A percentile compares a stretch with the other conserved stretches of the same genome.
Conservation (phyloP, 176 grass and related monocot genomes). For the Zea luxurians region DNA sequence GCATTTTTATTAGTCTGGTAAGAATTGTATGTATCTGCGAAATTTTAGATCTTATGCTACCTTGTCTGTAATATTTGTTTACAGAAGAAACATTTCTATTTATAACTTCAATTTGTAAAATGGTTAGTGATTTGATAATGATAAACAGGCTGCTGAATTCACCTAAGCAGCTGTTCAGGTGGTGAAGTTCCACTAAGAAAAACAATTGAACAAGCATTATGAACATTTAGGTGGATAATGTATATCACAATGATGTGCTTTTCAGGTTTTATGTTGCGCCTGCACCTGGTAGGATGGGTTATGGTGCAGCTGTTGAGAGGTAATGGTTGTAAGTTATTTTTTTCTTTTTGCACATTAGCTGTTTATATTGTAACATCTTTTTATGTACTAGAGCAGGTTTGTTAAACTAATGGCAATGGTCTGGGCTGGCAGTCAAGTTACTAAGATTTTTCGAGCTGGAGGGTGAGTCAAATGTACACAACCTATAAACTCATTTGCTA, state of each 20-base stretch:
- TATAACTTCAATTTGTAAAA: constrained; percentile 9
- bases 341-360: background rate
- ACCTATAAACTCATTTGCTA: constrained; percentile 7
- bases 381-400: constrained; percentile 51
- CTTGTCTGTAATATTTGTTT: constrained; percentile 12
- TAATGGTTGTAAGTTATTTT: constrained; percentile 30
- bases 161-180: background rate
- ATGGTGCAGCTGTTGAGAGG: constrained; percentile 78
- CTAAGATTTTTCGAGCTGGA: constrained; percentile 80
- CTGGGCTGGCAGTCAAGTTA: constrained; percentile 98
- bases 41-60: constrained; percentile 3
- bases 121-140: background rate
- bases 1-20: constrained; percentile 90
- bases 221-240: constrained; percentile 1
- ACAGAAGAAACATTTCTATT: constrained; percentile 1
- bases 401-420: constrained; percentile 91
- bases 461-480: constrained; percentile 55
- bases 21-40: constrained; percentile 28
- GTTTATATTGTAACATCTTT: constrained; percentile 12
- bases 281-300: constrained; percentile 85
- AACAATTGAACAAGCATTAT: background rate
- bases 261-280: constrained; percentile 91
- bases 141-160: background rate
- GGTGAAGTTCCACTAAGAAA: constrained; percentile 1
- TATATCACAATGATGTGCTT: constrained; percentile 24